Evolutionary conservation across 2,329 filamentous ascomycete species (phyloP).

Genomic region (Ophiostoma piceae): DNA sequence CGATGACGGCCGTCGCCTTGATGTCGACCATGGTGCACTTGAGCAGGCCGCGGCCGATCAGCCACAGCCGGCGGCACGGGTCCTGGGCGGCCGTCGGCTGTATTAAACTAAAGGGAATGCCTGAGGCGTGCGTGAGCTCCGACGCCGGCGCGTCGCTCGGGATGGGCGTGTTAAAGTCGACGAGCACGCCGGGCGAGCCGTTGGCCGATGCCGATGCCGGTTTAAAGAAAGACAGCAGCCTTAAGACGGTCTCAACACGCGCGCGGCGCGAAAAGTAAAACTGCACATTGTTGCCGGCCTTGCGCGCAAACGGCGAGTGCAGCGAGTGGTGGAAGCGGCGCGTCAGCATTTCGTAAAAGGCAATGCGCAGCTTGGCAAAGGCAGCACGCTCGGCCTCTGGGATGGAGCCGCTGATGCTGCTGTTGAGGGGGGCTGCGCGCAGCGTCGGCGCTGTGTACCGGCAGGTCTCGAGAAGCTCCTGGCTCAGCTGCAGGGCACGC

Average conservation of each 20-base stretch:
- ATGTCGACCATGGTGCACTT: conserved; percentile 28
- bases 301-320: conserved; percentile 28
- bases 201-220: background rate
- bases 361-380: conserved; percentile 24
- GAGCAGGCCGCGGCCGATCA: conserved; percentile 27
- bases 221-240: conserved; percentile 23
- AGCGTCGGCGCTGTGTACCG: conserved; percentile 23
- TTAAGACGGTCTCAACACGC: conserved; percentile 26
- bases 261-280: conserved; percentile 28
- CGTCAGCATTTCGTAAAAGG: conserved; percentile 27
- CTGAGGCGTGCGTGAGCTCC: background rate
- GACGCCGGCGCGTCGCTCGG: background rate
- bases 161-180: conserved; percentile 18
- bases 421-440: conserved; percentile 20
- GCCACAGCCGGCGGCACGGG: conserved; percentile 22
- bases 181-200: background rate
- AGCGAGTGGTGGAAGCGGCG: conserved; percentile 29
- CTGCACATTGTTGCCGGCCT: conserved; percentile 24
- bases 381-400: conserved; percentile 14
- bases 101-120: background rate
- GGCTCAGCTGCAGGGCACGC: conserved; percentile 27
- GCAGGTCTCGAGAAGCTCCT: conserved; percentile 25
- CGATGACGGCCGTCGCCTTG: conserved; percentile 23
- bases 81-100: conserved; percentile 11
- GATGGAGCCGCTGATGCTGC: background rate